Evolutionary conservation across 2,329 filamentous ascomycete genomes (phyloP), one percentile per base, ranked within the genome.

Genomic region (Colletotrichum eremochloae): DNA sequence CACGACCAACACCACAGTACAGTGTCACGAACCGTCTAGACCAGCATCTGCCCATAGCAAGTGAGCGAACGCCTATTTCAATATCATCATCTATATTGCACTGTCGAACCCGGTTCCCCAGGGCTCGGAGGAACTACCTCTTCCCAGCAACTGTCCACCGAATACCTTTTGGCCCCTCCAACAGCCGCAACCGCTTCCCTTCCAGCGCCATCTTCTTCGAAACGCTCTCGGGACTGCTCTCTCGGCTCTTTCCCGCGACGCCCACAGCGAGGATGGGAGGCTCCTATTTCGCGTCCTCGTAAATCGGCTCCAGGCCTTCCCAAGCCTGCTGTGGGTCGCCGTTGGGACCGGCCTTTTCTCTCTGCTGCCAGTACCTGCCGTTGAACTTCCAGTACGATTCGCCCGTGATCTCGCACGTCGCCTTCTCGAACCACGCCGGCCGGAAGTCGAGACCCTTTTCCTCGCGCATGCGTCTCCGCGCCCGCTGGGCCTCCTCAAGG

Each of bases 351-450:
- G 91, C 92, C 80, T 85, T 86, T 63, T 93, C 87, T 73, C 94
- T 87, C 77, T 91, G 85, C 77, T 90, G 86, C 96, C 96, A 99
- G 82, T 99, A 99, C 81, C 93, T 89, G 50, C 93, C 93, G 78
- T 91, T 97, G 78, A 96, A 97, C 76, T 91, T 87, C 96, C 96
- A 99, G 82, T 93, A 97, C 75, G 92, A 88, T 82, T 97, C 94
- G 0, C 96, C 95, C 4, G 96, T 98, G 24, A 93, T 85, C 50
- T 93, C 89, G 81, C 94, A 95, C 75, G 82, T 88, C 2, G 86
- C 86, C 83, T 93, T 94, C 50, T 79, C 84, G 81, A 99, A 99
- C 95, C 96, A 99, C 58, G 92, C 90, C 0, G 96, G 94, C 52
- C 84, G 82, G 79, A 96, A 98, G 73, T 96, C 91, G 74, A 97